Evolutionary conservation across 2,329 filamentous ascomycete species (phyloP), one percentile per base, ranked within the genome.

Genomic region (Aspergillus hiratsukae): DNA sequence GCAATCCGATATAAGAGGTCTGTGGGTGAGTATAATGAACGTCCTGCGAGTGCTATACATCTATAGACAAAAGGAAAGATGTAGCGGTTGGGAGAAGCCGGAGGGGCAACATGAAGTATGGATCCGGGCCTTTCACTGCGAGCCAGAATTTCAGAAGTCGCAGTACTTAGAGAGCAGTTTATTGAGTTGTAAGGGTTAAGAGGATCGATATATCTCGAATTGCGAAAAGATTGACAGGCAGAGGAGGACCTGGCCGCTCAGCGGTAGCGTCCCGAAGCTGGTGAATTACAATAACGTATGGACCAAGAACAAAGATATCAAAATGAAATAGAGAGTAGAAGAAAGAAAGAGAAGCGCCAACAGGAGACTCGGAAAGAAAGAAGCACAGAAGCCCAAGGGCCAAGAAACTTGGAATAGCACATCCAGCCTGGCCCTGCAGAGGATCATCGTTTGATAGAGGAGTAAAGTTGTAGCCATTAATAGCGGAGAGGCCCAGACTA

Each of bases 21-120:
- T 53, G 52, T 27, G 19, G 37, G 51, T 37, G 50, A 49, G 10
- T 29, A 21, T 52, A 51, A 11, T 40, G 19, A 35, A 29, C 48
- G 35, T 27, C 45, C 31, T 54, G 40, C 43, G 25, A 43, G 28
- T 27, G 48, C 48, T 54, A 56, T 53, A 37, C 41, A 41, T 49
- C 54, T 54, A 53, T 60, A 46, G 51, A 55, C 50, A 49, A 48
- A 52, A 40, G 23, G 29, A 27, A 48, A 49, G 37, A 21, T 11
- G 53, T 28, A 40, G 49, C 6, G 29, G 23, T 46, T 46, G 29
- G 14, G 40, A 45, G 53, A 29, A 35, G 25, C 48, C 28, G 35
- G n/a, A 55, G 53, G 25, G 10, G 48, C 28, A 37, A 43, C 41
- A 52, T 48, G 45, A 37, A 46, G 49, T 46, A 27, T 25, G 53